Base-by-base conservation (phyloP, 768 basidiomycete species). In the Leucocoprinus sp. region DNA sequence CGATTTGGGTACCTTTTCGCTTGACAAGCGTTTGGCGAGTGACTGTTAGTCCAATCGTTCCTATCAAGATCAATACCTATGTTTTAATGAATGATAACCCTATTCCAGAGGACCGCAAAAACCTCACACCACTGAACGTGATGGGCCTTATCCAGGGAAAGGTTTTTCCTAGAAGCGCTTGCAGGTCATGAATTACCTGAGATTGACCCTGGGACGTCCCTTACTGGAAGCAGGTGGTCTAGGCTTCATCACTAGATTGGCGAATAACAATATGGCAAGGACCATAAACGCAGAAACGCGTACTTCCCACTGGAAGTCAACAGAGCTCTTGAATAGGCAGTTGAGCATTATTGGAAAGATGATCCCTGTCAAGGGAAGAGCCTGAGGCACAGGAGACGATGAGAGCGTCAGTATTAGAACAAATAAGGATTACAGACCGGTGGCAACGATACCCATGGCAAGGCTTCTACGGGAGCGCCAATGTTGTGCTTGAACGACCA, bases 401-500 rank as follows among this genome's bases (percentile, higher is more conserved):
- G n/a, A 37, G 14, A 49, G 40, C 48, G 37, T 48, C 37, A 29
- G 49, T 23, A 41, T 23, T 42, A 18, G 18, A 9, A 19, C 6
- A 23, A 29, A 18, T 31, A n/a, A 21, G 24, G 37, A 3, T n/a
- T 4, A 15, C 55, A 49, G 49, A 69, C 73, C 80, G 48, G 72
- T 62, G 9, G 76, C 64, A 28, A 77, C 71, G 19, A 76, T 48
- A 17, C 80, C 80, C 67, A 76, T 78, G 0, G 76, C 78, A 7
- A 78, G 48, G 0, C 72, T 69, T 31, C 78, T 61, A 37, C 65
- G 62, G 19, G 54, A 62, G 12, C 64, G 62, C 57, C 78, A 81
- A 55, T 75, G 73, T 48, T 80, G 78, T 3, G 74, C 69, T 5
- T 72, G 64, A n/a, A 78, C 63, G 11, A 71, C 67, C 21, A 77